Evolutionary conservation across 306 rosid genomes (phyloP).

Genomic region (Argentina anserina): DNA sequence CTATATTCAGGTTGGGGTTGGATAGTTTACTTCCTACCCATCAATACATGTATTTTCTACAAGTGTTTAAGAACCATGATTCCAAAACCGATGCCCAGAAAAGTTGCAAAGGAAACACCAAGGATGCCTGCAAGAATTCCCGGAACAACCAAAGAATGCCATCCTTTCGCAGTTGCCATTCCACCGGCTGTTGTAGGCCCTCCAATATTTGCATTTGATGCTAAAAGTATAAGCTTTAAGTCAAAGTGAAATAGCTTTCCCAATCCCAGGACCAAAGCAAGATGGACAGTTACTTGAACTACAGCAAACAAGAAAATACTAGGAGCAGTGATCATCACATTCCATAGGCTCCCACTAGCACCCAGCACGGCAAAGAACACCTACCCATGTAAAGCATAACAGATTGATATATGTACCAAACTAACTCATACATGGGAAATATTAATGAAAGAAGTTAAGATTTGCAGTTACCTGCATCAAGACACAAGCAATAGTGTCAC

Average conservation of each 20-base stretch:
- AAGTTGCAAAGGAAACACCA: slow-evolving; percentile 62
- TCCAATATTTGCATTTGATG: slow-evolving; percentile 82
- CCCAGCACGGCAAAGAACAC: slow-evolving; percentile 64
- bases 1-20: background rate
- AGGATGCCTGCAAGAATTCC: slow-evolving; percentile 69
- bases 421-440: background rate
- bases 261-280: slow-evolving; percentile 47
- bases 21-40: background rate
- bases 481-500: slow-evolving; percentile 51
- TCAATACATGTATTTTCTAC: slow-evolving; percentile 12
- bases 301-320: slow-evolving; percentile 63
- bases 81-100: slow-evolving; percentile 65
- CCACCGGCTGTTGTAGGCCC: slow-evolving; percentile 88
- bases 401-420: background rate
- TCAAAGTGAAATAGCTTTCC: slow-evolving; percentile 60
- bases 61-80: slow-evolving; percentile 45
- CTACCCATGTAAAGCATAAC: slow-evolving; percentile 23
- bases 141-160: slow-evolving; percentile 70
- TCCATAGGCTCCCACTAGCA: slow-evolving; percentile 67
- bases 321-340: slow-evolving; percentile 55
- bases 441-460: background rate
- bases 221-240: slow-evolving; percentile 54
- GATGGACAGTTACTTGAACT: slow-evolving; percentile 67
- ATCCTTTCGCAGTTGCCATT: slow-evolving; percentile 73
- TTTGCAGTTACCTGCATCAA: slow-evolving; percentile 56